Evolutionary conservation across 2,329 filamentous ascomycete species (phyloP), one percentile per base, ranked within the genome.

Genomic region (Escovopsis weberi): DNA sequence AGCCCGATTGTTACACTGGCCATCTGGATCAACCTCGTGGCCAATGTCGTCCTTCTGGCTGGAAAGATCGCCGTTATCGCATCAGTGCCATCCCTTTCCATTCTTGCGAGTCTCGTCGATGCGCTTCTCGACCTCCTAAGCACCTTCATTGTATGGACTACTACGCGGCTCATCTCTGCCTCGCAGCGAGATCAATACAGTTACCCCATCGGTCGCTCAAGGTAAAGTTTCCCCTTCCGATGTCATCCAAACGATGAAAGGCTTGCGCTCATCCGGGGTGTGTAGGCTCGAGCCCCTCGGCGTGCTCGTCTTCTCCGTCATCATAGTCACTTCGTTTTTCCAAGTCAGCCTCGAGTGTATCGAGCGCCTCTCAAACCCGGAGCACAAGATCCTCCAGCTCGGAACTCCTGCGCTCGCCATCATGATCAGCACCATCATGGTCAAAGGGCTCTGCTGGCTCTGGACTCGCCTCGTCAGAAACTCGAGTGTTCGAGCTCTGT

Each of bases 391-490:
- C 15, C 78, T 94, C n/a, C 61, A 83, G 52, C 72, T 94, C 12
- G 76, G 80, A 1, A 54, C 79, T 12, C 74, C 85, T 0, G 82
- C 86, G 5, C 78, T 93, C 44, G 64, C 67, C 39, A 89, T 93
- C 58, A 93, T 94, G 86, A 63, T 80, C 5, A 68, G 73, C 34
- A 94, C 87, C 0, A 82, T 94, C 34, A 60, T 88, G 37, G 80
- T 94, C 60, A 94, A 94, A 59, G 77, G 82, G 18, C 63, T 75
- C 9, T 88, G 83, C 61, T 94, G 85, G 84, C 56, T 93, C 34
- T 94, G 84, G 83, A 94, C 85, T 58, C 82, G 86, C 6, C 60
- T 91, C 32, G 83, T 94, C 50, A 85, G 78, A 51, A 94, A 93
- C 58, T 87, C 82, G 2, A 85, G 80, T 47, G 86, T 94, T 4